Conservation (phyloP, 306 rosid species). For the Canavalia gladiata region DNA sequence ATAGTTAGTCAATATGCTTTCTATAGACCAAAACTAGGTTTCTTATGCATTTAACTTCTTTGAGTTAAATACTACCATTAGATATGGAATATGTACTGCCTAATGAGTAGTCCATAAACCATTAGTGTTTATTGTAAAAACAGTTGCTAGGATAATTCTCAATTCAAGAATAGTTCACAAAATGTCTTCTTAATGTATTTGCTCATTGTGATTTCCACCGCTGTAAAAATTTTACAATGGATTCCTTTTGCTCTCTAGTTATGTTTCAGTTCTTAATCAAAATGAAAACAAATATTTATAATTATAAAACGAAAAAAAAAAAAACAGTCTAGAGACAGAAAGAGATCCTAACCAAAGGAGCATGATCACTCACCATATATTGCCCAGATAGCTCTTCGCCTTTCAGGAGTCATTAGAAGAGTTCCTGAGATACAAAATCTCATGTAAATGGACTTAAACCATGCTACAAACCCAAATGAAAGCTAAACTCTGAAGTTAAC, state of each 20-base stretch:
- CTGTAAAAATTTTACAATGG: background rate
- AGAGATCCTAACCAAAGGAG: conserved; percentile 25
- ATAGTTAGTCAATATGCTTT: conserved; percentile 2
- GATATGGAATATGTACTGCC: background rate
- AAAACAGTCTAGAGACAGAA: background rate
- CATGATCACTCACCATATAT: conserved; percentile 75
- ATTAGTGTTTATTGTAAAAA: background rate
- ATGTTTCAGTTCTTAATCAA: background rate
- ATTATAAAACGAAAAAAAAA: background rate
- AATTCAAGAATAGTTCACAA: background rate
- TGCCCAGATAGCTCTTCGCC: conserved; percentile 90
- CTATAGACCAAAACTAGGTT: background rate
- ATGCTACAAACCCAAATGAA: conserved; percentile 41
- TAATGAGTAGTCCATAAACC: background rate
- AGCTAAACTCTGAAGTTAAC: conserved; percentile 36
- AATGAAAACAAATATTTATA: background rate
- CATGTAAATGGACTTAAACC: conserved; percentile 33
- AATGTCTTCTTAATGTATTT: conserved; percentile 15
- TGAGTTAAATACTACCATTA: conserved; percentile 1
- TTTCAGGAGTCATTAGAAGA: conserved; percentile 84
- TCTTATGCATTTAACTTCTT: conserved; percentile 8
- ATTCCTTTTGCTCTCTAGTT: conserved; percentile 16
- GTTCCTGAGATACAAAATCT: conserved; percentile 66
- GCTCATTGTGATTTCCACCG: conserved; percentile 8
- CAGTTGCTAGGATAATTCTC: background rate